phyloP scores from a whole-genome alignment of 352 stramenopile species.

The Phytophthora sojae region DNA sequence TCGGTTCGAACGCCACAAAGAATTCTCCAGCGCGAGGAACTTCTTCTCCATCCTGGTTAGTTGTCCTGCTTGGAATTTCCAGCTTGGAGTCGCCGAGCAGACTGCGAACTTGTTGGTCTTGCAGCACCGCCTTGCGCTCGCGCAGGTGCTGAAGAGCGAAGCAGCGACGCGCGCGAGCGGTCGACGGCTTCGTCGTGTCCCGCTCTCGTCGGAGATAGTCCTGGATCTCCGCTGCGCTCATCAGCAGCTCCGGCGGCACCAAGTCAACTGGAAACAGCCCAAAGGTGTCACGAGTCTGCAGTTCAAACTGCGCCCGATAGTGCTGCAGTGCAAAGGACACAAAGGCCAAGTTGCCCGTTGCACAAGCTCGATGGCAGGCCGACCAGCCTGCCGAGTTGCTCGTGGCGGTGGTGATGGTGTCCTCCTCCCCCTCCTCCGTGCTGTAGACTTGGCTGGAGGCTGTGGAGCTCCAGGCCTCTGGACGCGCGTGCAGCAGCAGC shows the following conservation, averaged over 20 bases:
- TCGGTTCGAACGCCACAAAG: slow-evolving; percentile 54
- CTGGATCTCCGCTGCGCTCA: slow-evolving; percentile 31
- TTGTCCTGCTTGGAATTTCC: neutral
- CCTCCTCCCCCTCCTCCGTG: slow-evolving; percentile 8
- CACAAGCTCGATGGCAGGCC: slow-evolving; percentile 61
- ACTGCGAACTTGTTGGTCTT: slow-evolving; percentile 25
- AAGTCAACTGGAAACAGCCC: slow-evolving; percentile 65
- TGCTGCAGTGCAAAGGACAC: slow-evolving; percentile 59
- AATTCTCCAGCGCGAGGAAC: slow-evolving; percentile 18
- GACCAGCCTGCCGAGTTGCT: slow-evolving; percentile 57
- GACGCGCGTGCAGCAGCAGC: slow-evolving; percentile 51
- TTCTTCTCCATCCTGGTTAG: slow-evolving; percentile 26
- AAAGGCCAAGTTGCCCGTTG: slow-evolving; percentile 67
- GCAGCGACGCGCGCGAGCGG: slow-evolving; percentile 37
- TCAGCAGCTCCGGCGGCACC: slow-evolving; percentile 58
- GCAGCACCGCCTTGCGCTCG: slow-evolving; percentile 40
- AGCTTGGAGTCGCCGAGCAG: slow-evolving; percentile 9
- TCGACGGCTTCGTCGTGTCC: slow-evolving; percentile 11
- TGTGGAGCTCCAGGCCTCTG: slow-evolving; percentile 41
- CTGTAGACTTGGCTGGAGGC: slow-evolving; percentile 13
- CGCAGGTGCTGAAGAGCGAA: slow-evolving; percentile 46
- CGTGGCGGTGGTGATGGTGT: slow-evolving; percentile 14
- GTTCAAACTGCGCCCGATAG: slow-evolving; percentile 35
- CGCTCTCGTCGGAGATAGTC: slow-evolving; percentile 17
- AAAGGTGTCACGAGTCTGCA: slow-evolving; percentile 55